Evolutionary conservation across 2,329 filamentous ascomycete species (phyloP).

Genomic region (Dothistroma septosporum): DNA sequence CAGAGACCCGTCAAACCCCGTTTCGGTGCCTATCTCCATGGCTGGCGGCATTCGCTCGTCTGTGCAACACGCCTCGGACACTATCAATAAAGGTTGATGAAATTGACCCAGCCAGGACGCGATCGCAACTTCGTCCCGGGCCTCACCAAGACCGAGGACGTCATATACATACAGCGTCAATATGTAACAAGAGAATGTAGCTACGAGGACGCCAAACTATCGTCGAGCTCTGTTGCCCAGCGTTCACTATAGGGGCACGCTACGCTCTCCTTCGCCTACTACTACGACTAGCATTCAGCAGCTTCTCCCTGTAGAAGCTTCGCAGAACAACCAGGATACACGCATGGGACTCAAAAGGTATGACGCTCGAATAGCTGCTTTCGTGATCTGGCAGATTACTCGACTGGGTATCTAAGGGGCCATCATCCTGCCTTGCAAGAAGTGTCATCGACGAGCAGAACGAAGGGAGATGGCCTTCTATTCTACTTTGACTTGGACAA

Average conservation of each 20-base stretch:
- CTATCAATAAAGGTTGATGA: not conserved
- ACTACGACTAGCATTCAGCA: not conserved
- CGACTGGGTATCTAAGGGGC: not conserved
- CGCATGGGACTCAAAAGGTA: not conserved
- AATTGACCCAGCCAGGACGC: not conserved
- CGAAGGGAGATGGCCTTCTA: not conserved
- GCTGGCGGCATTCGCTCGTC: not conserved
- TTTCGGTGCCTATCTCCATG: not conserved
- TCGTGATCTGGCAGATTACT: not conserved
- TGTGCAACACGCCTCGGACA: not conserved
- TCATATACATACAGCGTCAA: not conserved
- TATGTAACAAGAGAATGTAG: not conserved
- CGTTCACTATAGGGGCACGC: not conserved
- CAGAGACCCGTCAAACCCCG: not conserved
- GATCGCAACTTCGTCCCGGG: not conserved
- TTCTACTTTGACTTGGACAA: not conserved
- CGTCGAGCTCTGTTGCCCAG: not conserved
- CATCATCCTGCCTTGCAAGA: not conserved
- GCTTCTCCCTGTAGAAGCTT: not conserved
- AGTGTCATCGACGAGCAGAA: not conserved
- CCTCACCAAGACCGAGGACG: not conserved
- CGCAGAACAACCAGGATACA: not conserved
- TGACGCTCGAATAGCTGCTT: not conserved
- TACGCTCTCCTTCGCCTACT: not conserved
- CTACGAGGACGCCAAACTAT: not conserved